These are phyloP conservation scores for Spathaspora passalidarum DNA, from an alignment of 805 yeast genomes.

Conservation along the genomic window DNA sequence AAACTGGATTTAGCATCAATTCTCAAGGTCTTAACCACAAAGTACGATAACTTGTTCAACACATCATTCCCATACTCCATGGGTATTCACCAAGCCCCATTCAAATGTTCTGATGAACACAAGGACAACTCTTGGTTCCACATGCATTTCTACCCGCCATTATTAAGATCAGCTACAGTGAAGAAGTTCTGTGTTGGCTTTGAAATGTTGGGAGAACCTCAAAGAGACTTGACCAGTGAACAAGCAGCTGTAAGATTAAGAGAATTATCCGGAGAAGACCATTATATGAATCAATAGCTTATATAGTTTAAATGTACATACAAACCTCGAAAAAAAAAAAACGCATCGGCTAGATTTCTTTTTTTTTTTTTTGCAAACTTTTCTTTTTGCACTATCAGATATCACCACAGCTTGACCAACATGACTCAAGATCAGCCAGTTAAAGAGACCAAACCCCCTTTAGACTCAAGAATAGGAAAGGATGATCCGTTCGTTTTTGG, in stretches of 20 bases:
- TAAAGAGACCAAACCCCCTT: conserved; percentile 39
- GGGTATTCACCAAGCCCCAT: conserved; percentile 79
- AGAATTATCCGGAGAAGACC: conserved; percentile 37
- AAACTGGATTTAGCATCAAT: conserved; percentile 54
- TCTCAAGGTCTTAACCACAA: conserved; percentile 51
- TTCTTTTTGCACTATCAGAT: background rate
- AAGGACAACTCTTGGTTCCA: conserved; percentile 52
- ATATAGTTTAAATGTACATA: background rate
- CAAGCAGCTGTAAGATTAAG: conserved; percentile 59
- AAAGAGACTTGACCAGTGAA: conserved; percentile 65
- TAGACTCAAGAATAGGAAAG: conserved; percentile 67
- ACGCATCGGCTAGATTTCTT: background rate
- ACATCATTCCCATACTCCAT: conserved; percentile 76
- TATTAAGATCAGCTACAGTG: conserved; percentile 70
- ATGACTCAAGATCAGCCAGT: conserved; percentile 5
- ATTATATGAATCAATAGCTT: conserved; percentile 21
- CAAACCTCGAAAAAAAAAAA: background rate
- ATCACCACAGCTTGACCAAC: background rate
- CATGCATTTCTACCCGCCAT: conserved; percentile 78
- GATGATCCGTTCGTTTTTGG: conserved; percentile 93
- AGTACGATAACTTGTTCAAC: conserved; percentile 68
- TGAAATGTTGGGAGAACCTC: conserved; percentile 67
- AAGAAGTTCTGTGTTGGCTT: conserved; percentile 75
- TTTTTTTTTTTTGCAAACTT: background rate
- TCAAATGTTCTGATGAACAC: conserved; percentile 41